Percentiles rank a stretch among this genome's conserved stretches.
Evolutionary conservation across 2,329 filamentous ascomycete genomes (phyloP).

Genomic region (Monilinia laxa): DNA sequence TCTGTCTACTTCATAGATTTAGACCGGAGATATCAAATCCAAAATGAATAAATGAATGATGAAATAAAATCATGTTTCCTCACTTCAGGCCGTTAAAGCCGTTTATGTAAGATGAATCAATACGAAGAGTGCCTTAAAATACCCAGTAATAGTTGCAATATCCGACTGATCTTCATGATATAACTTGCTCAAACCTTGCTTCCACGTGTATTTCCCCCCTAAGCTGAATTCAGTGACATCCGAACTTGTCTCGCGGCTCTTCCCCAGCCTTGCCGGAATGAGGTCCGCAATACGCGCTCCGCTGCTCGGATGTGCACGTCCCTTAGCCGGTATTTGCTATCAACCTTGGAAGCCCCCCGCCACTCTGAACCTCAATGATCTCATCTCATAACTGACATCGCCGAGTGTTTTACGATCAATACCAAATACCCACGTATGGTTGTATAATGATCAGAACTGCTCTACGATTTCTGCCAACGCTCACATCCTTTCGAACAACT

Average conservation of each 20-base stretch:
- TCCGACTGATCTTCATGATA: conserved; percentile 7
- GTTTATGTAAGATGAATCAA: background rate
- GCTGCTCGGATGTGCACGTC: conserved; percentile 20
- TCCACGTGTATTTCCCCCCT: background rate
- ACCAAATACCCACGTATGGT: background rate
- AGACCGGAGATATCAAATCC: background rate
- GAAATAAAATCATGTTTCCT: background rate
- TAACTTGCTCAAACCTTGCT: conserved; percentile 2
- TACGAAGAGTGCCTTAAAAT: background rate
- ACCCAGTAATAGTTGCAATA: background rate
- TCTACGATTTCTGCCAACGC: conserved; percentile 15
- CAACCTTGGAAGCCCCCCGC: background rate
- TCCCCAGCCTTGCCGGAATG: no score
- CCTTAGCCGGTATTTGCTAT: conserved; percentile 9
- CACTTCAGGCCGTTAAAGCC: background rate
- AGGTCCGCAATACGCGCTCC: no score
- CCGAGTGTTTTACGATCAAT: background rate
- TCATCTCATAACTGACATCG: background rate
- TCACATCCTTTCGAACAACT: conserved; percentile 19
- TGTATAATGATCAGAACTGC: conserved; percentile 19
- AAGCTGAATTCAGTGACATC: no score
- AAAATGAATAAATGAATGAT: conserved; percentile 12
- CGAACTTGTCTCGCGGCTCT: no score
- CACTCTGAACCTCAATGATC: background rate
- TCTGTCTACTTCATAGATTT: conserved; percentile 7